Percentiles rank a stretch among this genome's conserved stretches.
Conservation (phyloP, 129 eudicot genomes). For the Rutidosis leptorrhynchoides region DNA sequence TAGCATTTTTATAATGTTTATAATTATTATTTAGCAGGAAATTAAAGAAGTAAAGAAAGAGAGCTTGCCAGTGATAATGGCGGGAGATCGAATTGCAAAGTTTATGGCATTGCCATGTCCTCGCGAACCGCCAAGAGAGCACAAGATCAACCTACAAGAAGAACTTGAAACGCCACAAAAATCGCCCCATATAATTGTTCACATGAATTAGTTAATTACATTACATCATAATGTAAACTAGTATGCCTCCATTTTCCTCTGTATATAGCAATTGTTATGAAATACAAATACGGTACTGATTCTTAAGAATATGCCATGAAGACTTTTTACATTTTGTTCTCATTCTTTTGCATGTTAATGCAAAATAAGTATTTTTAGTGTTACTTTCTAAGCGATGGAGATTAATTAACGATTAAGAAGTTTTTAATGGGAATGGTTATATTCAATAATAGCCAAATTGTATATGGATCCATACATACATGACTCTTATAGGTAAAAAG, state of each 20-base stretch:
- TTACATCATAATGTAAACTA: neutral
- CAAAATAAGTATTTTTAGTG: too few species aligned
- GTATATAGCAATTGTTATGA: conserved; percentile 19
- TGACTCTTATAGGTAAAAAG: too few species aligned
- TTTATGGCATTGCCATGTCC: conserved; percentile 96
- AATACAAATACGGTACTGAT: neutral
- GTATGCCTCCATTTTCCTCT: neutral
- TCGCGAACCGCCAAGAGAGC: conserved; percentile 50
- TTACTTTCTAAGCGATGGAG: too few species aligned
- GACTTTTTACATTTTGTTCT: too few species aligned
- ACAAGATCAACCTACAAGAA: conserved; percentile 25
- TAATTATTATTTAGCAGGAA: conserved; percentile 30
- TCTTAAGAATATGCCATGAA: neutral
- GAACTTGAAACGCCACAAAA: conserved; percentile 43
- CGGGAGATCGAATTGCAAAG: conserved; percentile 74
- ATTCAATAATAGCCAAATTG: too few species aligned
- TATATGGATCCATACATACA: too few species aligned
- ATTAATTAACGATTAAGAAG: too few species aligned
- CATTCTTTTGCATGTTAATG: neutral
- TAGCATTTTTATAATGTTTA: too few species aligned
- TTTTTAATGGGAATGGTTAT: too few species aligned
- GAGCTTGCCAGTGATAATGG: conserved; percentile 81
- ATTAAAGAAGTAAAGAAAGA: conserved; percentile 34
- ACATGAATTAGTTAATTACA: conserved; percentile 39
- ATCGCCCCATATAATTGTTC: conserved; percentile 62